A percentile compares a stretch with the other conserved stretches of the same genome.
Conservation (phyloP, 2,329 filamentous ascomycete species). For the Aspergillus brasiliensis region DNA sequence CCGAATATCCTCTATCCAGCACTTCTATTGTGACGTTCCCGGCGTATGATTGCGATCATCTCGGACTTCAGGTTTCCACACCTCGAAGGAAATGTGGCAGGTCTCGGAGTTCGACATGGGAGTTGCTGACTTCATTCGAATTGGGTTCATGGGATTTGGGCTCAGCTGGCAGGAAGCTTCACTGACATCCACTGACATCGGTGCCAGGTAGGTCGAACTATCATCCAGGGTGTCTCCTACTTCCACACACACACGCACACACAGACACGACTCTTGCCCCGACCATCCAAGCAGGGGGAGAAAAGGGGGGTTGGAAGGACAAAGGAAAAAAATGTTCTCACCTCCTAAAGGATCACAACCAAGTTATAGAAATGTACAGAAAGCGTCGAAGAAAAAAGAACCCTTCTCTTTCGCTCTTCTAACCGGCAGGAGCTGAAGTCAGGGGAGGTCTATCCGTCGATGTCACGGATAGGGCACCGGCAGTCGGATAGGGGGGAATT, state of each 20-base stretch:
- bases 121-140: conserved; percentile 17
- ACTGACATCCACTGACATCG: not conserved
- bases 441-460: conserved; percentile 37
- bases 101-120: conserved; percentile 4
- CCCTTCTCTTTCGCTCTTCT: conserved; percentile 40
- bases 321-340: conserved; percentile 22
- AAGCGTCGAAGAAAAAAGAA: conserved; percentile 25
- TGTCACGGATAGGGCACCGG: conserved; percentile 35
- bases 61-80: not conserved
- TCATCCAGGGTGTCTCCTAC: not conserved
- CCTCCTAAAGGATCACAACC: conserved; percentile 28
- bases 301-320: conserved; percentile 3
- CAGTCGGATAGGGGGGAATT: conserved; percentile 28
- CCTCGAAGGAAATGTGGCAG: conserved; percentile 8
- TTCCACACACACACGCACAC: not conserved
- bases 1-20: not conserved
- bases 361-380: conserved; percentile 29
- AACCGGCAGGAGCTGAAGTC: conserved; percentile 42
- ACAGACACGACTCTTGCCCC: not conserved
- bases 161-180: conserved; percentile 9
- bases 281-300: not conserved
- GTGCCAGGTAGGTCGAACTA: not conserved
- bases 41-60: not conserved
- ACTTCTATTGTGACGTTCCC: not conserved
- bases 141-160: conserved; percentile 9